Evolutionary conservation across 805 yeast species (phyloP).

Genomic region (Kazachstania martiniae): DNA sequence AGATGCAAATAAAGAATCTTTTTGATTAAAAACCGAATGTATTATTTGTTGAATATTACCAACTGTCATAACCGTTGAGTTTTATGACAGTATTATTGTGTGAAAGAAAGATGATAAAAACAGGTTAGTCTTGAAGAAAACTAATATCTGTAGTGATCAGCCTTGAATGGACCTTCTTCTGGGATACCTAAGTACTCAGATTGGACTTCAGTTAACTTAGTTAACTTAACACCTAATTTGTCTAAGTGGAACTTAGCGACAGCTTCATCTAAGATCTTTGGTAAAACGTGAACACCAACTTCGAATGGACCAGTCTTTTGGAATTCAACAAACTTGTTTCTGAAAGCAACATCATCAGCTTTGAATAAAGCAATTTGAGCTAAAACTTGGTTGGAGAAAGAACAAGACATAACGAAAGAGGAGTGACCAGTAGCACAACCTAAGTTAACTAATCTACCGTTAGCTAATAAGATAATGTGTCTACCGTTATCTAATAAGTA

Average conservation of each 20-base stretch:
- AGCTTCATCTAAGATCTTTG: slow-evolving; percentile 97
- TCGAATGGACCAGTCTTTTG: slow-evolving; percentile 85
- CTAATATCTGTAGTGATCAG: slow-evolving; percentile 96
- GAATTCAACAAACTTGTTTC: slow-evolving; percentile 75
- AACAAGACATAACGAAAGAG: slow-evolving; percentile 97
- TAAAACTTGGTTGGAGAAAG: slow-evolving; percentile 97
- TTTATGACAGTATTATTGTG: background rate
- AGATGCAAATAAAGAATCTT: too few relatives aligned
- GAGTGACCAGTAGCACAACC: slow-evolving; percentile 99
- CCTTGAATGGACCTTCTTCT: slow-evolving; percentile 91
- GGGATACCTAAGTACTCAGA: slow-evolving; percentile 92
- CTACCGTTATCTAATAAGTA: slow-evolving; percentile 79
- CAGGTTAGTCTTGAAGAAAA: background rate
- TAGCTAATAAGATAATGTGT: slow-evolving; percentile 92
- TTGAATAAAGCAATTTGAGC: slow-evolving; percentile 98
- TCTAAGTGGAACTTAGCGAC: slow-evolving; percentile 94
- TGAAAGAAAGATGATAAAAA: background rate
- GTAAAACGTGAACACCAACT: slow-evolving; percentile 89
- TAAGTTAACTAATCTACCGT: slow-evolving; percentile 97
- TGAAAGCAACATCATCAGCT: slow-evolving; percentile 71
- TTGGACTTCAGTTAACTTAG: slow-evolving; percentile 67
- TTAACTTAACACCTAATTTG: slow-evolving; percentile 85
- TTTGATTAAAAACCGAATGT: slow-evolving; percentile 1
- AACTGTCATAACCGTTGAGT: slow-evolving; percentile 1
- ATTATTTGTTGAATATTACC: background rate